These are phyloP conservation scores for Apiotrichum gracile DNA, from an alignment of 1,284 basidiomycete species.

Conservation along the genomic window DNA sequence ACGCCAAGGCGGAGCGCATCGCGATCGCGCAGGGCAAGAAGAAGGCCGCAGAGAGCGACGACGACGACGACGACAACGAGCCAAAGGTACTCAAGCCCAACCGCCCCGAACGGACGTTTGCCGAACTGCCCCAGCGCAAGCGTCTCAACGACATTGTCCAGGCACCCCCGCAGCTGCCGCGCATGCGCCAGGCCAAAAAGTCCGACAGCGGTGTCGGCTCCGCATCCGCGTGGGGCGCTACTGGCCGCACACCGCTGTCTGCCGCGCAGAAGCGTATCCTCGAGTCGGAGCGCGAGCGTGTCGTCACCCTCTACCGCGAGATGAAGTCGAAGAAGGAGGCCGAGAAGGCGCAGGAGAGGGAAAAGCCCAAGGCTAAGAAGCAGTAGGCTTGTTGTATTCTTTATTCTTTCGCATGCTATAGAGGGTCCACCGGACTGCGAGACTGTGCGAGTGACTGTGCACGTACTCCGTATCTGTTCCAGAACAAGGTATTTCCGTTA, in stretches of 20 bases:
- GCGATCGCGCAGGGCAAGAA: conserved; percentile 13
- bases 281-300: conserved; percentile 41
- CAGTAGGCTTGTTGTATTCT: too few relatives aligned
- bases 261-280: conserved; percentile 41
- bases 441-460: too few relatives aligned
- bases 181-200: conserved; percentile 13
- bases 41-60: neutral
- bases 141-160: conserved; percentile 25
- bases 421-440: too few relatives aligned
- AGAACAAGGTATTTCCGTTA: neutral
- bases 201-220: neutral
- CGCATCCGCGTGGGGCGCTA: neutral
- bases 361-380: conserved; percentile 17
- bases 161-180: conserved; percentile 23
- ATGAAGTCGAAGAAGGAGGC: conserved; percentile 18
- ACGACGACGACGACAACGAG: neutral
- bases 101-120: conserved; percentile 8
- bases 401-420: too few relatives aligned
- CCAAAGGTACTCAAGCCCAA: conserved; percentile 1
- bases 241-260: conserved; percentile 30
- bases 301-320: conserved; percentile 36
- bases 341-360: conserved; percentile 6
- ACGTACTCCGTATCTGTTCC: too few relatives aligned
- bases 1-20: conserved; percentile 22
- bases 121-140: conserved; percentile 6